Evolutionary conservation across 1,284 basidiomycete species (phyloP).

Genomic region (Leccinum solheimii): DNA sequence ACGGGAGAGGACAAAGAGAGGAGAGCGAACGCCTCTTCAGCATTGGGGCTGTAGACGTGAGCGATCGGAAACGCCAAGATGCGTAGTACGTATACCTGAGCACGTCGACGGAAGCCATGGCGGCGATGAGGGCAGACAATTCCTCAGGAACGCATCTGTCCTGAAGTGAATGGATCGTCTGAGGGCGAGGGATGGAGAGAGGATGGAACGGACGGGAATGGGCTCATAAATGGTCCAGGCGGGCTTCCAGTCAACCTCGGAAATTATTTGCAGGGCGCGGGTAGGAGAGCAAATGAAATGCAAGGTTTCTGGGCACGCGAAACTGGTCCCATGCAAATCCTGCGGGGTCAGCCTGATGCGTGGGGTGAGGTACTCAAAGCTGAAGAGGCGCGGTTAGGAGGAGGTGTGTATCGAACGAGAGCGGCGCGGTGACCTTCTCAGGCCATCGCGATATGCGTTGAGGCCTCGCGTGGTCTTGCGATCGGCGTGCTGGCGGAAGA

Average conservation of each 20-base stretch:
- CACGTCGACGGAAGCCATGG: constrained; percentile 61
- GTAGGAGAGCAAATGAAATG: constrained; percentile 86
- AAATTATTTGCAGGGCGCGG: constrained; percentile 50
- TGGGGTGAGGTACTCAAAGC: too few species aligned
- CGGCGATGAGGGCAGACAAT: constrained; percentile 61
- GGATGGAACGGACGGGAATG: constrained; percentile 61
- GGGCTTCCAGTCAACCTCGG: constrained; percentile 68
- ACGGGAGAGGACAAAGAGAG: constrained; percentile 47
- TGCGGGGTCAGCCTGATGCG: constrained; percentile 52
- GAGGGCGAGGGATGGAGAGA: not conserved
- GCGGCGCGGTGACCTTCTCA: constrained; percentile 53
- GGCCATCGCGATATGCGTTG: constrained; percentile 76
- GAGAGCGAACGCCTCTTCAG: constrained; percentile 69
- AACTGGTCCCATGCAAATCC: constrained; percentile 57
- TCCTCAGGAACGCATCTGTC: constrained; percentile 79
- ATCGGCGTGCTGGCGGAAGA: constrained; percentile 63
- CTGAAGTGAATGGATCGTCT: constrained; percentile 40
- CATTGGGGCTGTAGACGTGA: constrained; percentile 60
- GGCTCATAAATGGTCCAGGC: constrained; percentile 76
- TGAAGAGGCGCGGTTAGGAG: too few species aligned
- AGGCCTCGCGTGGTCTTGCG: constrained; percentile 70
- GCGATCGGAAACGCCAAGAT: constrained; percentile 5
- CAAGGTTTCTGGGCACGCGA: constrained; percentile 32
- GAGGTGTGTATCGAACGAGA: too few species aligned
- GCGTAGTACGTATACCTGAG: constrained; percentile 52